Percentiles rank a stretch among this genome's conserved stretches.
Evolutionary conservation across 768 basidiomycete species (phyloP).

Genomic region (Cyathus striatus): DNA sequence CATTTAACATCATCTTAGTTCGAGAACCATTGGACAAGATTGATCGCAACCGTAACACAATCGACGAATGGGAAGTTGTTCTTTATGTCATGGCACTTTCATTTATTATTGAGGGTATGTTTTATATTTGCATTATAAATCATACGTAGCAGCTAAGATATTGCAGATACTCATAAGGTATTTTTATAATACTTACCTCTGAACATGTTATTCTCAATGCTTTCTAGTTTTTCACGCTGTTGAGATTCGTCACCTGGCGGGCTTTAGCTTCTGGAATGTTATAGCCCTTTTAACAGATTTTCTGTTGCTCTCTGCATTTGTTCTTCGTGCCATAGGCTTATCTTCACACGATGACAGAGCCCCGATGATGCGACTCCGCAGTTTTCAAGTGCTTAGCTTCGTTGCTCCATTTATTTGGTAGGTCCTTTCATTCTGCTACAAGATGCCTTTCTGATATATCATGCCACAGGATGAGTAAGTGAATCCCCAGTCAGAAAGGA

Average conservation of each 20-base stretch:
- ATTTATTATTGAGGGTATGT: constrained; percentile 74
- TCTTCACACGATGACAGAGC: constrained; percentile 27
- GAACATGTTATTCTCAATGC: background rate
- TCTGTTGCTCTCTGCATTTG: constrained; percentile 69
- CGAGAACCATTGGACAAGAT: constrained; percentile 73
- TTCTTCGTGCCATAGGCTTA: constrained; percentile 62
- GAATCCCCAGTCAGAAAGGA: background rate
- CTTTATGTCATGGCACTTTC: constrained; percentile 77
- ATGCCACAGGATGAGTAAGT: constrained; percentile 72
- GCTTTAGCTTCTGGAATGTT: constrained; percentile 78
- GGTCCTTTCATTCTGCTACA: constrained; percentile 15
- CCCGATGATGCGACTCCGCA: constrained; percentile 43
- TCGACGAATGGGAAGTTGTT: constrained; percentile 78
- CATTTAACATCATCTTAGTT: constrained; percentile 34
- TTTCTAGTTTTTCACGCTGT: constrained; percentile 58
- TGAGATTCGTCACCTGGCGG: constrained; percentile 75
- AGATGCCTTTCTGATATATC: background rate
- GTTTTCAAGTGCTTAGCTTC: constrained; percentile 88
- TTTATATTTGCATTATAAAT: constrained; percentile 1
- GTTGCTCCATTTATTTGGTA: constrained; percentile 87
- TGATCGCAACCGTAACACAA: constrained; percentile 41
- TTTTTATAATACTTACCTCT: background rate
- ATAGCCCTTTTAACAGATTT: constrained; percentile 69
- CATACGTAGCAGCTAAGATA: background rate
- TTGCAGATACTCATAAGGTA: constrained; percentile 40